Conservation (phyloP, 352 stramenopile genomes). For the Globisporangium okanoganense region DNA sequence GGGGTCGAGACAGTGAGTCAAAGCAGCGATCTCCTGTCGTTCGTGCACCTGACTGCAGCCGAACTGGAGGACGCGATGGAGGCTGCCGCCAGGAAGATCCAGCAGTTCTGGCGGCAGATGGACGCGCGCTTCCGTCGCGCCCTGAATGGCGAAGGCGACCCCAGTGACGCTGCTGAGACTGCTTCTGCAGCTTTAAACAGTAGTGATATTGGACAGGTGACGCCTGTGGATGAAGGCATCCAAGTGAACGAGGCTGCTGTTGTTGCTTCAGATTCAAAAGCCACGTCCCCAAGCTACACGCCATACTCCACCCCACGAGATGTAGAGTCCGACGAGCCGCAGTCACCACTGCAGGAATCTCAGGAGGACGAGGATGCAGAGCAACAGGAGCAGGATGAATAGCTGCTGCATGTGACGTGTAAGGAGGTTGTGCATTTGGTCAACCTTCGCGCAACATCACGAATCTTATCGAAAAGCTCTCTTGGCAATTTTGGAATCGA, state of each 20-base stretch:
- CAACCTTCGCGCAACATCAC: conserved; percentile 6
- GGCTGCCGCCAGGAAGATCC: conserved; percentile 13
- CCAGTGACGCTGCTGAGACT: neutral
- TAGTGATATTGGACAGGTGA: neutral
- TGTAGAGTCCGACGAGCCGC: conserved; percentile 2
- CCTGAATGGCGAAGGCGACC: neutral
- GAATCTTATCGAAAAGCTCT: neutral
- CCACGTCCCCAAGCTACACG: neutral
- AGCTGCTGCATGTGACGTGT: neutral
- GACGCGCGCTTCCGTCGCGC: conserved; percentile 5
- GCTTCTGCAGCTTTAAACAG: neutral
- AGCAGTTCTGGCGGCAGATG: conserved; percentile 20
- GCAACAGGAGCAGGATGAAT: neutral
- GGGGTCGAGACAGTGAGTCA: conserved; percentile 1
- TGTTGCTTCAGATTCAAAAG: neutral
- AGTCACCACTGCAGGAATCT: neutral
- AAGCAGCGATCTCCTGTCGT: neutral
- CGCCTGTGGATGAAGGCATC: too few relatives aligned
- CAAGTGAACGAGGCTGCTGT: neutral
- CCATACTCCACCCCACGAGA: conserved; percentile 6
- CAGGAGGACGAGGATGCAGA: neutral
- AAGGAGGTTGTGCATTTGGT: neutral
- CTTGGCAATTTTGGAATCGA: neutral
- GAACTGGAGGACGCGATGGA: conserved; percentile 15
- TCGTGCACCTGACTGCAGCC: conserved; percentile 3